Percentiles rank a stretch among this genome's conserved stretches.
phyloP scores from a whole-genome alignment of 2,329 filamentous ascomycete species.

The Xylariales sp. region DNA sequence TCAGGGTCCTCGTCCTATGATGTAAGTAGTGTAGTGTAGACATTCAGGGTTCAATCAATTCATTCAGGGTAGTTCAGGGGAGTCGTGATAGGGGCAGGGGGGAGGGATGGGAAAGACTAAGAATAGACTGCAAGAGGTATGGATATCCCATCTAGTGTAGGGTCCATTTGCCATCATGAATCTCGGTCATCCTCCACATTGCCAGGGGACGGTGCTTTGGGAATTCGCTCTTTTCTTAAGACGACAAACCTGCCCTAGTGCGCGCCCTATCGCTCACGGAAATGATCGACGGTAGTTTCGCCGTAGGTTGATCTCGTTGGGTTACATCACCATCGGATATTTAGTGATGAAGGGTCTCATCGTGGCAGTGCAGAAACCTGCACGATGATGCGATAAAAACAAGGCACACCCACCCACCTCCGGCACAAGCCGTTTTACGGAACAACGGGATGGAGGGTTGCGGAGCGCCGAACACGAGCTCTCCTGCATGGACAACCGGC shows the following conservation, averaged over 20 bases:
- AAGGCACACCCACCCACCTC: conserved; percentile 28
- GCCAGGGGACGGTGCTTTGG: conserved; percentile 22
- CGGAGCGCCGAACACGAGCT: conserved; percentile 37
- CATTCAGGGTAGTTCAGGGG: conserved; percentile 2
- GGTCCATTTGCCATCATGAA: conserved; percentile 16
- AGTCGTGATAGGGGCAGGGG: conserved; percentile 23
- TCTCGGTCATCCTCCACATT: conserved; percentile 18
- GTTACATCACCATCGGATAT: conserved; percentile 33
- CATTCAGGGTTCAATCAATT: no score
- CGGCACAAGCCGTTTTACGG: conserved; percentile 32
- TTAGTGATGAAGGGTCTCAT: conserved; percentile 32
- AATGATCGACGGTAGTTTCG: conserved; percentile 32
- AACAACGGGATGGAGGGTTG: conserved; percentile 26
- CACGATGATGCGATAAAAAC: conserved; percentile 34
- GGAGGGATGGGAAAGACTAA: conserved; percentile 21
- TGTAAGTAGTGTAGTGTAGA: no score
- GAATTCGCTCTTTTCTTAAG: conserved; percentile 4
- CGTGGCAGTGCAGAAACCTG: conserved; percentile 39
- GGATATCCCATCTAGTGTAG: conserved; percentile 7
- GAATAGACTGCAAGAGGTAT: conserved; percentile 24
- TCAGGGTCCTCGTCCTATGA: no score
- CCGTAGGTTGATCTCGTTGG: conserved; percentile 20
- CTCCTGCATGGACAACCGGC: conserved; percentile 28
- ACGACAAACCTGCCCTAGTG: conserved; percentile 11
- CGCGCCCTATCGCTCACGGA: conserved; percentile 19